phyloP scores from a whole-genome alignment of 306 rosid species.

The Fragaria ananassa region DNA sequence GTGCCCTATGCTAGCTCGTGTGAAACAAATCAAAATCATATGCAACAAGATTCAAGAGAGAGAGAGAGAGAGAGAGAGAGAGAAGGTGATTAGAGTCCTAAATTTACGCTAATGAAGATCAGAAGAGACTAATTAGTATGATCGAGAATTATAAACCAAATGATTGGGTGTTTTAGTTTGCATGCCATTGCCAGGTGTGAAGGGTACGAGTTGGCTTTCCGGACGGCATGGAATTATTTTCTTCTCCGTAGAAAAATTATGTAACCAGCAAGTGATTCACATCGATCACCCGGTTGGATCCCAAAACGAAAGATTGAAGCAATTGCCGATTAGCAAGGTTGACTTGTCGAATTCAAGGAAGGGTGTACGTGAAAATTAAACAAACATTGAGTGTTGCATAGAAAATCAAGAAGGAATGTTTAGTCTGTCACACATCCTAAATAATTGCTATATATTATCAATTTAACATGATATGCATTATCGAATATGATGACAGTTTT shows the following conservation, averaged over 20 bases:
- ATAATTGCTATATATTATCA: slow-evolving; percentile 2
- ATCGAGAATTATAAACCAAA: slow-evolving; percentile 10
- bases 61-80: background rate
- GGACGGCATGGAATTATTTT: slow-evolving; percentile 28
- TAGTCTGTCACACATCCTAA: slow-evolving; percentile 35
- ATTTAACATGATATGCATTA: background rate
- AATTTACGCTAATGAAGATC: slow-evolving; percentile 20
- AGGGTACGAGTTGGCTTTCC: slow-evolving; percentile 32
- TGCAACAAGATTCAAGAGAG: background rate
- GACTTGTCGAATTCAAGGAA: slow-evolving; percentile 26
- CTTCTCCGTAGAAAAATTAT: background rate
- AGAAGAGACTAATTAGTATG: background rate
- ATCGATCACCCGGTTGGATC: slow-evolving; percentile 16
- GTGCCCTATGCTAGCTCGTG: background rate
- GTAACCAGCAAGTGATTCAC: background rate
- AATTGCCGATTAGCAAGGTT: slow-evolving; percentile 32
- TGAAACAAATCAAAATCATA: slow-evolving; percentile 10
- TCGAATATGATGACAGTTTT: slow-evolving; percentile 10
- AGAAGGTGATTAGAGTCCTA: background rate
- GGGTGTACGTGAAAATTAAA: background rate
- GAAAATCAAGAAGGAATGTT: slow-evolving; percentile 27
- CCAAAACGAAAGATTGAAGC: background rate
- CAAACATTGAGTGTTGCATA: background rate
- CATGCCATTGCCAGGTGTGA: slow-evolving; percentile 41
- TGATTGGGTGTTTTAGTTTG: slow-evolving; percentile 34